These are phyloP conservation scores for Phytophthora kernoviae DNA, from an alignment of 352 stramenopile genomes.

Conservation along the genomic window DNA sequence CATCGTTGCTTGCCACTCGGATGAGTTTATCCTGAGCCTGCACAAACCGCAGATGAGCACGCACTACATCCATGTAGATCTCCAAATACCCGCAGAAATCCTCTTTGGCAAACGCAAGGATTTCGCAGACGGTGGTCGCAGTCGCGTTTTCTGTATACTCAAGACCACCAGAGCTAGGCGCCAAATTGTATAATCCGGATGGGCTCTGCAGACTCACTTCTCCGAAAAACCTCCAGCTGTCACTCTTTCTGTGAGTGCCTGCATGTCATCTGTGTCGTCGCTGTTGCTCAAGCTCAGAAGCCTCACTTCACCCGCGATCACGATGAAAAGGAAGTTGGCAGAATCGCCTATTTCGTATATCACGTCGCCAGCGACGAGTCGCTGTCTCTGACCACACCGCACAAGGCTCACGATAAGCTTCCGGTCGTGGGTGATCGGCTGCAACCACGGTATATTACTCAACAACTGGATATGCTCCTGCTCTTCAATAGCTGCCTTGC, in stretches of 20 bases:
- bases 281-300: slow-evolving; percentile 13
- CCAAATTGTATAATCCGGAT: slow-evolving; percentile 1
- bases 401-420: slow-evolving; percentile 57
- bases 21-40: slow-evolving; percentile 53
- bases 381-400: slow-evolving; percentile 46
- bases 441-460: slow-evolving; percentile 58
- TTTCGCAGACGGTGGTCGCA: slow-evolving; percentile 32
- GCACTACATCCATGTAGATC: slow-evolving; percentile 74
- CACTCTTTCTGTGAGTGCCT: slow-evolving; percentile 39
- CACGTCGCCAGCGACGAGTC: slow-evolving; percentile 43
- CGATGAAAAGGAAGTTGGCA: slow-evolving; percentile 70
- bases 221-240: slow-evolving; percentile 60
- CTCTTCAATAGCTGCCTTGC: slow-evolving; percentile 33
- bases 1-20: slow-evolving; percentile 37
- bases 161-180: slow-evolving; percentile 13
- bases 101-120: slow-evolving; percentile 58
- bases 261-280: not conserved
- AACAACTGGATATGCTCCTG: slow-evolving; percentile 49
- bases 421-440: slow-evolving; percentile 56
- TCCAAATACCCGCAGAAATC: slow-evolving; percentile 65
- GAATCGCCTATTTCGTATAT: slow-evolving; percentile 68
- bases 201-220: slow-evolving; percentile 49
- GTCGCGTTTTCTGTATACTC: slow-evolving; percentile 63
- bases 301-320: slow-evolving; percentile 56
- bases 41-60: slow-evolving; percentile 60